Conservation (phyloP, 2,329 filamentous ascomycete genomes). For the Ascochyta viciae-villosae region DNA sequence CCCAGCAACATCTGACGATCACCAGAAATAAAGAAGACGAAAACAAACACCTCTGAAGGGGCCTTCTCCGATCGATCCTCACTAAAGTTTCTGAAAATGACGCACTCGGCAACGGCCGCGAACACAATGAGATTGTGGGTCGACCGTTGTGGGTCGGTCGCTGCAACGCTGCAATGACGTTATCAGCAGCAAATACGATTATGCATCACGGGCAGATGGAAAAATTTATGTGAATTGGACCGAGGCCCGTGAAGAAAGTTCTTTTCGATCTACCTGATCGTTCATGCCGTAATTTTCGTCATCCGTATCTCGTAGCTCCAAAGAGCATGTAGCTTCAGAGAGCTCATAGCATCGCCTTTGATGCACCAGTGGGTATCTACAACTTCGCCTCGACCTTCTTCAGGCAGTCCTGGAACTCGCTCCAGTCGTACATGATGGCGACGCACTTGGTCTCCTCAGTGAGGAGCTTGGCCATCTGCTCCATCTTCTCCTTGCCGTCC, state of each 20-base stretch:
- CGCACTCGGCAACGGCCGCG: background rate
- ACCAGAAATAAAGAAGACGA: no score
- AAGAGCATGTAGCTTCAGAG: slow-evolving; percentile 17
- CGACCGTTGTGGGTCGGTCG: slow-evolving; percentile 12
- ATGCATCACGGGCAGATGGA: slow-evolving; percentile 7
- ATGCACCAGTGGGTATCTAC: slow-evolving; percentile 29
- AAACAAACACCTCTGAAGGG: no score
- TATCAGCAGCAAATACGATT: background rate
- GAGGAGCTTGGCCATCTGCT: slow-evolving; percentile 59
- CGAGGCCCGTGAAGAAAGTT: slow-evolving; percentile 5
- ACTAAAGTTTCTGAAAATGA: background rate
- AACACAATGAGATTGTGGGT: slow-evolving; percentile 7
- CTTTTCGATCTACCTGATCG: slow-evolving; percentile 26
- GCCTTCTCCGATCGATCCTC: slow-evolving; percentile 1
- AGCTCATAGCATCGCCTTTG: slow-evolving; percentile 21
- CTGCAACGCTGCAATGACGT: slow-evolving; percentile 13
- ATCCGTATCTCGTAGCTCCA: slow-evolving; percentile 29
- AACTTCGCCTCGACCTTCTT: slow-evolving; percentile 56
- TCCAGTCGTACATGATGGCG: slow-evolving; percentile 61
- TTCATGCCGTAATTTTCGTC: slow-evolving; percentile 25
- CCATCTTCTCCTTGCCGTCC: slow-evolving; percentile 52
- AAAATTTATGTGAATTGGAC: background rate
- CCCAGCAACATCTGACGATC: background rate
- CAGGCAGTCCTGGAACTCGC: slow-evolving; percentile 57
- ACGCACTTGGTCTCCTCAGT: slow-evolving; percentile 57